Evolutionary conservation across 1,284 basidiomycete genomes (phyloP).

Genomic region (Moesziomyces sp.): DNA sequence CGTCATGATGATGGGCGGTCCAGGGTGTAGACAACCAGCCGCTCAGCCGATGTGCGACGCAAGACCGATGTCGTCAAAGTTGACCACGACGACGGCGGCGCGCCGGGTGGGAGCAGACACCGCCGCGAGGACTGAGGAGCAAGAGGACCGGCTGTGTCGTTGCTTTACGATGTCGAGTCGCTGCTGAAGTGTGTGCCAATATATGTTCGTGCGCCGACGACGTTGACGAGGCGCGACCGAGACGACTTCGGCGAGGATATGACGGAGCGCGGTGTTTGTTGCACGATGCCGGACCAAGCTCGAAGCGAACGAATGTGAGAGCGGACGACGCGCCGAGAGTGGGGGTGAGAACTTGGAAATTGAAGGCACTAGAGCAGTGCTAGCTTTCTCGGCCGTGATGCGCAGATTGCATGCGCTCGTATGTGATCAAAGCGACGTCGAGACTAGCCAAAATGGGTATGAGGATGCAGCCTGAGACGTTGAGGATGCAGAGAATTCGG

Average conservation of each 20-base stretch:
- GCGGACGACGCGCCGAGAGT: neutral
- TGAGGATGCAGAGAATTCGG: conserved; percentile 1
- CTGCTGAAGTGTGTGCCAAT: too few species aligned
- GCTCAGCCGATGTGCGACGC: neutral
- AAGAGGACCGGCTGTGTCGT: too few species aligned
- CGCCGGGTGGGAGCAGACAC: neutral
- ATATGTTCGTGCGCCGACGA: too few species aligned
- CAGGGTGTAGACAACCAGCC: neutral
- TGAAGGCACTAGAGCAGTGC: conserved; percentile 1
- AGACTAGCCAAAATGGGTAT: conserved; percentile 1
- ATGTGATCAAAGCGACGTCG: neutral
- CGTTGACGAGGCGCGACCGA: too few species aligned
- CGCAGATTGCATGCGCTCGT: conserved; percentile 12
- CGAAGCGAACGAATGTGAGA: conserved; percentile 1
- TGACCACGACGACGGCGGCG: neutral
- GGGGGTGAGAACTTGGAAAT: neutral
- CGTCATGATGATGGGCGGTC: conserved; percentile 54
- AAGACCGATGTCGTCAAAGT: neutral
- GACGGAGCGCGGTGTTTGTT: neutral
- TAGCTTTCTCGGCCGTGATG: conserved; percentile 23
- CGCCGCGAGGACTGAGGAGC: neutral
- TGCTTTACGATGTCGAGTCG: too few species aligned
- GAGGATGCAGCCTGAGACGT: conserved; percentile 6
- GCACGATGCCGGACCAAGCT: neutral
- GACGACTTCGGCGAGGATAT: too few species aligned